Conservation (phyloP, 2,329 filamentous ascomycete species). For the Emergomyces orientalis region DNA sequence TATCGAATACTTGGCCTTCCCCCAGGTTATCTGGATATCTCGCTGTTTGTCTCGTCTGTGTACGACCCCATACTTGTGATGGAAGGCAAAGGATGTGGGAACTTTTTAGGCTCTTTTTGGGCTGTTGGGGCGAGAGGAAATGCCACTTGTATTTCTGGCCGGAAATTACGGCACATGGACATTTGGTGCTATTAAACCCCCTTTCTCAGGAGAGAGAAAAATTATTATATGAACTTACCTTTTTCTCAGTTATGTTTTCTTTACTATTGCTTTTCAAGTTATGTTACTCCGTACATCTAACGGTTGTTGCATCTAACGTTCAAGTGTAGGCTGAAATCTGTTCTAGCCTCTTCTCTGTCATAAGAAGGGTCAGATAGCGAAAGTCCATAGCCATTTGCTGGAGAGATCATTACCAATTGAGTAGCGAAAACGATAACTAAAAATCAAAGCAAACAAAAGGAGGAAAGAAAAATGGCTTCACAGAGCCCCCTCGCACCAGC, state of each 20-base stretch:
- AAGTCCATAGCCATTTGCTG: background rate
- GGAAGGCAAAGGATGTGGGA: too few relatives aligned
- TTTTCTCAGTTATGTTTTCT: background rate
- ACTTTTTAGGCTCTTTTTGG: too few relatives aligned
- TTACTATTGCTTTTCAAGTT: background rate
- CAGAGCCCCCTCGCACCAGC: background rate
- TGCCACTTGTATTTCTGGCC: background rate
- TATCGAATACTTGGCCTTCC: too few relatives aligned
- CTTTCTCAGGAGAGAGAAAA: background rate
- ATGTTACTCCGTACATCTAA: background rate
- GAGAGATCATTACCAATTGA: too few relatives aligned
- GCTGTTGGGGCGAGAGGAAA: background rate
- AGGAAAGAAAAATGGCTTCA: background rate
- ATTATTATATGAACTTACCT: background rate
- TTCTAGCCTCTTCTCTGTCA: background rate
- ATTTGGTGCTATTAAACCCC: background rate
- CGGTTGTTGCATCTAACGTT: background rate
- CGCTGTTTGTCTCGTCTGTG: too few relatives aligned
- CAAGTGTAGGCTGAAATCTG: background rate
- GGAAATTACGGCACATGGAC: background rate
- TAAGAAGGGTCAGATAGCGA: background rate
- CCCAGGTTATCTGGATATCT: too few relatives aligned
- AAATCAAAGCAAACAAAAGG: background rate
- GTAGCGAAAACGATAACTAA: background rate
- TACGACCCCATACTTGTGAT: too few relatives aligned